Evolutionary conservation across 139 green algal genomes (phyloP).

Genomic region (Ostreobium quekettii): DNA sequence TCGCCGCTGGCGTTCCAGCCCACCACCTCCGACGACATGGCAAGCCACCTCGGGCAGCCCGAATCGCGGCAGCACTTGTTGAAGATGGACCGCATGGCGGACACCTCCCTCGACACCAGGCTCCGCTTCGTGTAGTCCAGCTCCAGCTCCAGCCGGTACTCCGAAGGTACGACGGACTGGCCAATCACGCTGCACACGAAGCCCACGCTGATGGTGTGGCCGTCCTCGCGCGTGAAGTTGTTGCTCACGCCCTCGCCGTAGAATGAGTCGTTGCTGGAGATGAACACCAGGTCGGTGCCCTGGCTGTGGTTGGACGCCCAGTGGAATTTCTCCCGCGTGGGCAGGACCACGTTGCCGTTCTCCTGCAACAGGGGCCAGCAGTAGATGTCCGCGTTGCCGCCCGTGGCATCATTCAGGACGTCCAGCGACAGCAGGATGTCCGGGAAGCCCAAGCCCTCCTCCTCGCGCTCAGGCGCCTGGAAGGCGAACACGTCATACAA

Average conservation of each 20-base stretch:
- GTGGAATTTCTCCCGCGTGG: neutral
- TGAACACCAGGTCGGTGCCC: constrained; percentile 10
- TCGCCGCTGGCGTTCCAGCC: no score
- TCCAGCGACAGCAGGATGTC: constrained; percentile 12
- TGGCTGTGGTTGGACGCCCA: constrained; percentile 1
- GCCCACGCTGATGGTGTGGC: neutral
- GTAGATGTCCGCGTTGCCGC: neutral
- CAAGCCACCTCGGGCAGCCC: neutral
- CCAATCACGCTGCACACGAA: neutral
- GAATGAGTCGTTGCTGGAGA: constrained; percentile 1
- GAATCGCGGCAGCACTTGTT: neutral
- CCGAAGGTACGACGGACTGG: neutral
- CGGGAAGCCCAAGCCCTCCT: no score
- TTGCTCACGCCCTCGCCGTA: no score
- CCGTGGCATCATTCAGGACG: neutral
- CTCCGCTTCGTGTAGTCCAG: neutral
- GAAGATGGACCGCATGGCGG: constrained; percentile 6
- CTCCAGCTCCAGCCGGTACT: constrained; percentile 3
- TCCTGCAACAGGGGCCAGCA: neutral
- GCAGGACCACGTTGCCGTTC: neutral
- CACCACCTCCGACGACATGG: neutral
- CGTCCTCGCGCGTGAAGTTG: neutral
- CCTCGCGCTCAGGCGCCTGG: no score
- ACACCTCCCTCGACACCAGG: neutral
- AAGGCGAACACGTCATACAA: no score